phyloP scores from a whole-genome alignment of 2,329 filamentous ascomycete genomes.

The Coniochaeta sp. region DNA sequence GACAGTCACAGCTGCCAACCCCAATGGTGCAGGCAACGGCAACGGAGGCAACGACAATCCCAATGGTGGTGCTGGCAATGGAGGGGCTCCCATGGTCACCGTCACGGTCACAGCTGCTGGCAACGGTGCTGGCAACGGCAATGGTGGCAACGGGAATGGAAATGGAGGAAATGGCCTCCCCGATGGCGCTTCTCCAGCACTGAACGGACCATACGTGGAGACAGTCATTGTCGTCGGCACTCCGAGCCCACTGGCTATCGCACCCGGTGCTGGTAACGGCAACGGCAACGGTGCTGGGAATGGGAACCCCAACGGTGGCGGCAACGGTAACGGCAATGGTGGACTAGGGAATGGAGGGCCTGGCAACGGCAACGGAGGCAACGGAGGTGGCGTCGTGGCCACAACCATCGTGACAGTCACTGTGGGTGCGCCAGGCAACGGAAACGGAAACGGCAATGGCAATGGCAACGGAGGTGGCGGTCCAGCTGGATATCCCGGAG shows the following conservation, averaged over 20 bases:
- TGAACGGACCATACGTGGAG: constrained; percentile 3
- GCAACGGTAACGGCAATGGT: constrained; percentile 6
- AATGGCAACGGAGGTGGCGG: neutral
- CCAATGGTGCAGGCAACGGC: neutral
- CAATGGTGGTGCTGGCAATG: neutral
- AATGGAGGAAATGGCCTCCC: too few relatives aligned
- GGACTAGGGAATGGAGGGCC: constrained; percentile 4
- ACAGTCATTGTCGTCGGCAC: constrained; percentile 6
- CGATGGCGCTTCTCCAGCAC: neutral
- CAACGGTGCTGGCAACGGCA: neutral
- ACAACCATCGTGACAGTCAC: neutral
- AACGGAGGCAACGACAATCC: too few relatives aligned
- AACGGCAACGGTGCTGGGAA: constrained; percentile 5
- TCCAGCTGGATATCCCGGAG: neutral
- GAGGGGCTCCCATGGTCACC: neutral
- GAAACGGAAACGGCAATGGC: neutral
- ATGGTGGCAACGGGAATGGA: neutral
- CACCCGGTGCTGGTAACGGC: constrained; percentile 4
- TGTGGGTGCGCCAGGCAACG: neutral
- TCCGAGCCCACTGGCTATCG: constrained; percentile 1
- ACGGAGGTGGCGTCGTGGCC: neutral
- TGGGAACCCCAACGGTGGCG: too few relatives aligned
- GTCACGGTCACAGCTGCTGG: neutral
- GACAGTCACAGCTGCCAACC: neutral
- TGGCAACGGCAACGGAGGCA: constrained; percentile 4